Evolutionary conservation across 1,284 basidiomycete genomes (phyloP).

Genomic region (Heimioporus retisporus): DNA sequence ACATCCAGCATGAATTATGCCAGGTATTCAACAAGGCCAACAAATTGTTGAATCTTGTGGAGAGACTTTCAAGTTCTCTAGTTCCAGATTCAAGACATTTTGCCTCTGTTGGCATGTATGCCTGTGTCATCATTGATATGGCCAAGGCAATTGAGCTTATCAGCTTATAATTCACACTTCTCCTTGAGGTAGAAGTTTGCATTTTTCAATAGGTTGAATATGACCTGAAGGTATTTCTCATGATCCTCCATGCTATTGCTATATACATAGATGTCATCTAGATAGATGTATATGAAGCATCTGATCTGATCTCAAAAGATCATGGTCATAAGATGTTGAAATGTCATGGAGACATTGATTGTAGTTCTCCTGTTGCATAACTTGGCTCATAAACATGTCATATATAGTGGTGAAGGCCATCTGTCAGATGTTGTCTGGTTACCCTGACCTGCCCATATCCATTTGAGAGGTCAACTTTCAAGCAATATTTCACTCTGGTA

Average conservation of each 20-base stretch:
- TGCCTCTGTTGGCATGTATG: no score
- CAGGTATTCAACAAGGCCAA: no score
- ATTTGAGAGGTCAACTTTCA: conserved; percentile 41
- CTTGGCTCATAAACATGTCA: conserved; percentile 36
- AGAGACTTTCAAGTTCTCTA: no score
- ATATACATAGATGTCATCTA: conserved; percentile 1
- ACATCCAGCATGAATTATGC: no score
- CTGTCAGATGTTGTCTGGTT: conserved; percentile 27
- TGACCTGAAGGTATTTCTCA: conserved; percentile 31
- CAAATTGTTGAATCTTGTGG: no score
- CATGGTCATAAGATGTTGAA: conserved; percentile 45
- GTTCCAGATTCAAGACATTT: no score
- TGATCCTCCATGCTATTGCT: conserved; percentile 1
- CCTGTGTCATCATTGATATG: no score
- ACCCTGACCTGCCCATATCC: conserved; percentile 48
- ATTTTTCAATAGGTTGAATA: conserved; percentile 37
- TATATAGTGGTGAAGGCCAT: conserved; percentile 2
- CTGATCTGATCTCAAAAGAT: conserved; percentile 44
- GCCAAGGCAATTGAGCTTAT: no score
- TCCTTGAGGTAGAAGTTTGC: no score
- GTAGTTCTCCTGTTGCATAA: conserved; percentile 47
- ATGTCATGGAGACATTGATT: conserved; percentile 43
- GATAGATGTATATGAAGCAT: conserved; percentile 28
- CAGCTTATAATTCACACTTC: no score
- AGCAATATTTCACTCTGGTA: conserved; percentile 30